Evolutionary conservation across 345 rosid genomes (phyloP).

Genomic region (Eutrema yunnanense): DNA sequence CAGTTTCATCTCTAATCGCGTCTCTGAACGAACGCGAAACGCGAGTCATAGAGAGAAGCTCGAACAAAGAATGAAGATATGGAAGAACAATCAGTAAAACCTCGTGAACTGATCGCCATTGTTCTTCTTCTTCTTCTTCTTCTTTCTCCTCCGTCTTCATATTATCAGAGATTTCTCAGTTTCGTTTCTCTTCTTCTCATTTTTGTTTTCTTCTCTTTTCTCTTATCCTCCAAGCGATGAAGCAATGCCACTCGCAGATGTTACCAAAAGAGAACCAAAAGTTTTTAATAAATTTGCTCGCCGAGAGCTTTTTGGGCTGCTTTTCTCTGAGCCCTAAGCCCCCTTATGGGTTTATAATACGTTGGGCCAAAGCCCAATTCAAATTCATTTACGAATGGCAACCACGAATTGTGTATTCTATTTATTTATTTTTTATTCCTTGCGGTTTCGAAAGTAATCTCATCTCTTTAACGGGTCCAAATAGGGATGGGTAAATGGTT

Average conservation of each 20-base stretch:
- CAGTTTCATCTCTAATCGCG: constrained; percentile 42
- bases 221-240: constrained; percentile 12
- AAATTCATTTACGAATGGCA: too few species aligned
- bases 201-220: not conserved
- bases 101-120: constrained; percentile 41
- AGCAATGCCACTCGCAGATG: constrained; percentile 4
- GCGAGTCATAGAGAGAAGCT: constrained; percentile 49
- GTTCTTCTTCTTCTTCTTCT: constrained; percentile 22
- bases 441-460: too few species aligned
- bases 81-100: constrained; percentile 53
- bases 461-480: too few species aligned
- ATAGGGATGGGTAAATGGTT: too few species aligned
- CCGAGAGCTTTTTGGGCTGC: not conserved
- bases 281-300: not conserved
- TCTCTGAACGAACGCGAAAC: constrained; percentile 45
- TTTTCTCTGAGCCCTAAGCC: not conserved
- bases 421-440: too few species aligned
- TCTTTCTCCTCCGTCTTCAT: not conserved
- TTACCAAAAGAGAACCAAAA: not conserved
- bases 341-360: not conserved
- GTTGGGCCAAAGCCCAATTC: not conserved
- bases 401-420: too few species aligned
- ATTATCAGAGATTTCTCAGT: not conserved
- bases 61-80: constrained; percentile 46
- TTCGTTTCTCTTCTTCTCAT: not conserved